These are phyloP conservation scores for Aspergillus diversus DNA, from an alignment of 495 filamentous ascomycete genomes.

Conservation along the genomic window DNA sequence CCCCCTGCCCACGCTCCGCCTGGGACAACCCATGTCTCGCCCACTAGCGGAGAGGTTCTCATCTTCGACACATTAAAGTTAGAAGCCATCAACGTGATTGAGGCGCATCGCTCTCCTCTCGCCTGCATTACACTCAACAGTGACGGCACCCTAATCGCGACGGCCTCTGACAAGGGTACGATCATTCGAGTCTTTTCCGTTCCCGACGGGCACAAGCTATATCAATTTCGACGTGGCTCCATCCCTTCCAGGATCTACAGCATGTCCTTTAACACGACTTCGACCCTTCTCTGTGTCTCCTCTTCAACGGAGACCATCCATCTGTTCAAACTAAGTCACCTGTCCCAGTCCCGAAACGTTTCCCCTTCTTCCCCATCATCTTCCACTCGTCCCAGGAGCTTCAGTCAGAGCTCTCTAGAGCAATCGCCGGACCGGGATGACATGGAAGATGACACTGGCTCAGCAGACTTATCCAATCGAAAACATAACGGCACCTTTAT, in stretches of 20 bases:
- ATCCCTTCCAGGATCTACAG: slow-evolving; percentile 94
- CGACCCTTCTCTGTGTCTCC: slow-evolving; percentile 90
- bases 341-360: slow-evolving; percentile 36
- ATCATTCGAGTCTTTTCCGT: slow-evolving; percentile 95
- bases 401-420: slow-evolving; percentile 42
- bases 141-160: slow-evolving; percentile 91
- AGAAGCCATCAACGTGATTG: slow-evolving; percentile 87
- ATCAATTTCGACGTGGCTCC: slow-evolving; percentile 91
- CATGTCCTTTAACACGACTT: slow-evolving; percentile 98
- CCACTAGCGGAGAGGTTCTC: slow-evolving; percentile 89
- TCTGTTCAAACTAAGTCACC: slow-evolving; percentile 76
- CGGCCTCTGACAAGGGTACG: slow-evolving; percentile 95
- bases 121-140: slow-evolving; percentile 88
- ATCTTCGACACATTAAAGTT: slow-evolving; percentile 86
- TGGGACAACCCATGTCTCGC: slow-evolving; percentile 68
- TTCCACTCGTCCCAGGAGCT: slow-evolving; percentile 39
- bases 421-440: slow-evolving; percentile 45
- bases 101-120: slow-evolving; percentile 92
- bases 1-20: slow-evolving; percentile 87
- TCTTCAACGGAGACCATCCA: slow-evolving; percentile 98
- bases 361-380: slow-evolving; percentile 38
- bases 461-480: slow-evolving; percentile 40
- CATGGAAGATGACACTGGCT: slow-evolving; percentile 30
- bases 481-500: slow-evolving; percentile 72
- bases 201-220: slow-evolving; percentile 86